These are phyloP conservation scores for Alternaria postmessia DNA, from an alignment of 2,329 filamentous ascomycete genomes.

Conservation along the genomic window DNA sequence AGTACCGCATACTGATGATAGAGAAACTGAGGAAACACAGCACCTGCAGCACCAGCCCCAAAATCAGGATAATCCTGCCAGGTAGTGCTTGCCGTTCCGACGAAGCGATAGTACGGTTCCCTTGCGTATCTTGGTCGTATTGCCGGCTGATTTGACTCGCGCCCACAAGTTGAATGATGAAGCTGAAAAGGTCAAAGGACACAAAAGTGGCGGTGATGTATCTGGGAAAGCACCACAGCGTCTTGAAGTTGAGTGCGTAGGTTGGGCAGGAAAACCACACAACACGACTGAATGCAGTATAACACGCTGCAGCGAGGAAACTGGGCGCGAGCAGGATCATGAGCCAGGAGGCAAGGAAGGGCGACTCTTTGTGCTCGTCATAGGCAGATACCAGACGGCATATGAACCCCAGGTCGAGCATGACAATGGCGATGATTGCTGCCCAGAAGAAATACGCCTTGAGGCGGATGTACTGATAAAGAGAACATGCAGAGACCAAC, in stretches of 20 bases:
- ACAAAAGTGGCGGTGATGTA: conserved; percentile 61
- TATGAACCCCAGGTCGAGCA: conserved; percentile 63
- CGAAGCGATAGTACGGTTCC: conserved; percentile 52
- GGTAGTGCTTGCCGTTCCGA: conserved; percentile 40
- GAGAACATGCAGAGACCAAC: conserved; percentile 40
- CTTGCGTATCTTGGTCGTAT: conserved; percentile 43
- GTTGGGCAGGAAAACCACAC: conserved; percentile 53
- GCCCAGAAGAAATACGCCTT: conserved; percentile 50
- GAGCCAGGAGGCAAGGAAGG: conserved; percentile 54
- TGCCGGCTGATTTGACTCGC: conserved; percentile 54
- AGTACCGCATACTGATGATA: conserved; percentile 47
- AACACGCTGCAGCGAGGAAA: conserved; percentile 60
- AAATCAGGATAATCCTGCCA: conserved; percentile 52
- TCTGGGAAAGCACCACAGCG: conserved; percentile 53
- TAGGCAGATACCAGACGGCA: conserved; percentile 56
- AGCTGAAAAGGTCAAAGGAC: conserved; percentile 58
- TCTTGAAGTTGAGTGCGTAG: conserved; percentile 52
- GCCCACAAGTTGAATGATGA: conserved; percentile 56
- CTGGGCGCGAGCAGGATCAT: conserved; percentile 60
- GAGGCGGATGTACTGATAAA: conserved; percentile 47
- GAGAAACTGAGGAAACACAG: conserved; percentile 62
- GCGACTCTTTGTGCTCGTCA: conserved; percentile 42
- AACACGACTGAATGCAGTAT: conserved; percentile 59
- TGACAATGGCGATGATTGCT: conserved; percentile 41
- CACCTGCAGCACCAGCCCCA: conserved; percentile 60